These are phyloP conservation scores for Yueomyces sp. DNA, from an alignment of 805 yeast genomes.

Conservation along the genomic window DNA sequence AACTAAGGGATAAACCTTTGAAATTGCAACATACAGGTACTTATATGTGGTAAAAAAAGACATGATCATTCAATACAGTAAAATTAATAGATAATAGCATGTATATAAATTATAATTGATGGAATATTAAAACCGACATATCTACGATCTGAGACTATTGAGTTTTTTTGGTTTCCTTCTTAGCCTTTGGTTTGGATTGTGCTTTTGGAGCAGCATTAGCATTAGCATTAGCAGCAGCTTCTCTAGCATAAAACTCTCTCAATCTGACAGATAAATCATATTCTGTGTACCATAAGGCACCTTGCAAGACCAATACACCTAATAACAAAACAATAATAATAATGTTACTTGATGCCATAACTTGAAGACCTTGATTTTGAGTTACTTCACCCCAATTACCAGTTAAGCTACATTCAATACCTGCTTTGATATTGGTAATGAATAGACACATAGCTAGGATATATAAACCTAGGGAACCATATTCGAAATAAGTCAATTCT, in stretches of 20 bases:
- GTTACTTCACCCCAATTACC: conserved; percentile 94
- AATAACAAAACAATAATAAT: conserved; percentile 56
- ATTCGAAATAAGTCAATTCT: conserved; percentile 79
- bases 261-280: conserved; percentile 36
- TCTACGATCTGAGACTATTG: too few relatives aligned
- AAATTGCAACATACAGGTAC: conserved; percentile 38
- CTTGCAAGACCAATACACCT: conserved; percentile 78
- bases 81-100: neutral
- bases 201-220: conserved; percentile 1
- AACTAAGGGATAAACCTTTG: conserved; percentile 31
- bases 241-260: conserved; percentile 21
- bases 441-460: conserved; percentile 67
- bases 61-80: too few relatives aligned
- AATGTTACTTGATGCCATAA: conserved; percentile 78
- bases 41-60: conserved; percentile 37
- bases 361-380: conserved; percentile 72
- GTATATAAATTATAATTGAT: neutral
- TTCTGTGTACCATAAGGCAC: conserved; percentile 79
- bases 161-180: too few relatives aligned
- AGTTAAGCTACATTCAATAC: conserved; percentile 50
- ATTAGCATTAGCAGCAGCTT: conserved; percentile 10
- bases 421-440: conserved; percentile 74
- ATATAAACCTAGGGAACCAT: conserved; percentile 65
- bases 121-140: neutral
- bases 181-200: too few relatives aligned